Conservation (phyloP, 164 flowering plant genomes). For the Santalum album region DNA sequence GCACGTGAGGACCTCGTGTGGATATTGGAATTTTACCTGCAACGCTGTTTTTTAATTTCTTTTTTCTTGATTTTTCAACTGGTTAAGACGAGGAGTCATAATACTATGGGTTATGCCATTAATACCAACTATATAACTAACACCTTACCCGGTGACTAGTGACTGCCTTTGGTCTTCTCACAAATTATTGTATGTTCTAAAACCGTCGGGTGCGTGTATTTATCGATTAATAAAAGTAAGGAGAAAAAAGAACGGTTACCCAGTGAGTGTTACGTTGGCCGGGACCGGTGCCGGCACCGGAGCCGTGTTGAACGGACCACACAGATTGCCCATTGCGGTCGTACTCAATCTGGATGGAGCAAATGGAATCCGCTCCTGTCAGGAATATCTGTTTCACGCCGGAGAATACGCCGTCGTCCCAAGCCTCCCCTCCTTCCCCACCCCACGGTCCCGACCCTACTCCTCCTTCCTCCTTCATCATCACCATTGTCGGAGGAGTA, state of each 20-base stretch:
- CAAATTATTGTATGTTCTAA: too few species aligned
- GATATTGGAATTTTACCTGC: neutral
- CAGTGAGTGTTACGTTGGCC: neutral
- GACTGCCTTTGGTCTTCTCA: too few species aligned
- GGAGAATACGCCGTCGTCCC: constrained; percentile 85
- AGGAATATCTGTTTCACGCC: constrained; percentile 60
- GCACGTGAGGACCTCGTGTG: neutral
- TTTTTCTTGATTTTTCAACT: too few species aligned
- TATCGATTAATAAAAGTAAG: too few species aligned
- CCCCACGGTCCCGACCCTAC: constrained; percentile 85
- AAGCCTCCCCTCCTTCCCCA: constrained; percentile 71
- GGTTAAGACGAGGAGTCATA: too few species aligned
- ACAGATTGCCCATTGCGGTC: constrained; percentile 67
- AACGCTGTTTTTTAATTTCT: too few species aligned
- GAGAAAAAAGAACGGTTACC: too few species aligned
- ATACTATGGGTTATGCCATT: too few species aligned
- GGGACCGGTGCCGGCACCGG: neutral
- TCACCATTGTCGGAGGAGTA: constrained; percentile 8
- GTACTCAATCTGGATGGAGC: constrained; percentile 67
- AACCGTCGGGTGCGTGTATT: too few species aligned
- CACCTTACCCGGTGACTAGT: too few species aligned
- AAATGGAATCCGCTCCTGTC: constrained; percentile 44
- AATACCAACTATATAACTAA: too few species aligned
- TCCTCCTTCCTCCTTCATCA: constrained; percentile 59
- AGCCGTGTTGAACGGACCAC: constrained; percentile 76